A percentile compares a stretch with the other conserved stretches of the same genome.
These are phyloP conservation scores for Penicillium sp. DNA, from an alignment of 2,329 filamentous ascomycete species.

Conservation along the genomic window DNA sequence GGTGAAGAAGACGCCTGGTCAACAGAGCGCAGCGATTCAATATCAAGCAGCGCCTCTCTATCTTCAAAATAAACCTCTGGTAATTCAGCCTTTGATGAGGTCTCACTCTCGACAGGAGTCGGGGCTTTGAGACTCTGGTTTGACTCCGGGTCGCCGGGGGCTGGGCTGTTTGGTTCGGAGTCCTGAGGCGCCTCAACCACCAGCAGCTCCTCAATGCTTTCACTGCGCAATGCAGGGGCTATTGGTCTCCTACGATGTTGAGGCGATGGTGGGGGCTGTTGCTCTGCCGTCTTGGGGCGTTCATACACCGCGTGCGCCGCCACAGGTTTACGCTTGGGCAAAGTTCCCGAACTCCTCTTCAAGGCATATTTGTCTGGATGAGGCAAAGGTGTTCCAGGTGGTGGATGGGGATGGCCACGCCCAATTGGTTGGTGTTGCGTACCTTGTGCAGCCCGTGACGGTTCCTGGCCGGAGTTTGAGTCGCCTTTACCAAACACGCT, in stretches of 20 bases:
- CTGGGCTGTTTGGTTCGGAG: conserved; percentile 51
- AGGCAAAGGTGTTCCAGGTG: conserved; percentile 76
- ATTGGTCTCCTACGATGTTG: conserved; percentile 50
- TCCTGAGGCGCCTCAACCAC: conserved; percentile 66
- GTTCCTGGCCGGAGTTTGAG: conserved; percentile 43
- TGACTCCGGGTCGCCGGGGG: conserved; percentile 23
- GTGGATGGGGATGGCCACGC: conserved; percentile 75
- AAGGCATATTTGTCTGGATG: conserved; percentile 59
- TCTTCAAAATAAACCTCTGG: neutral
- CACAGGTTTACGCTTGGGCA: conserved; percentile 66
- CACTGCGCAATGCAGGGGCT: conserved; percentile 34
- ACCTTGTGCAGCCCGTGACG: conserved; percentile 33
- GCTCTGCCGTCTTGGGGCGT: conserved; percentile 31
- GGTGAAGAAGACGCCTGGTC: conserved; percentile 9
- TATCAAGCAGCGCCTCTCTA: conserved; percentile 7
- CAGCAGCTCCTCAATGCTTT: conserved; percentile 54
- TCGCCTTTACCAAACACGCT: conserved; percentile 49
- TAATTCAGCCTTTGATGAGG: conserved; percentile 3
- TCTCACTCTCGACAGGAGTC: conserved; percentile 9
- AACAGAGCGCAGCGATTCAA: conserved; percentile 5
- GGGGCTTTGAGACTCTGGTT: conserved; percentile 8
- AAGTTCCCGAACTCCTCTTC: conserved; percentile 56
- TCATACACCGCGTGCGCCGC: conserved; percentile 44
- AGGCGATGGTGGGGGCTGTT: conserved; percentile 46
- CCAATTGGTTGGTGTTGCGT: conserved; percentile 71